Conservation (phyloP, 1,139 yeast species). For the Yamadazyma blattariae region DNA sequence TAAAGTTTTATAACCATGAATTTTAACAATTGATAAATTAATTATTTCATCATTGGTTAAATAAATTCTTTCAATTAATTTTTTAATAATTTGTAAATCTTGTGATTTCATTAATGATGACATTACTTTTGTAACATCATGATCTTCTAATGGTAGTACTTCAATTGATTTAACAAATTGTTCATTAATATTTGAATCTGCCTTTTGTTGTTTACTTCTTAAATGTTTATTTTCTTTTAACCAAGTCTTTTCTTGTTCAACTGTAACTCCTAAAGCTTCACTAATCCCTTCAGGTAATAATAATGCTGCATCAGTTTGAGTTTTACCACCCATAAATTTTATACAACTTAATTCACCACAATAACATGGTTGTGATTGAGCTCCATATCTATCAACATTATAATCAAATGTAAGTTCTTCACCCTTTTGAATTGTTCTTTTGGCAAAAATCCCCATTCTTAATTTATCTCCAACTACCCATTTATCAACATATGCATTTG, state of each 20-base stretch:
- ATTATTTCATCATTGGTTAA: conserved; percentile 54
- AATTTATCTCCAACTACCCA: conserved; percentile 94
- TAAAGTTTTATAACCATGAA: conserved; percentile 87
- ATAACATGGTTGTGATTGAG: conserved; percentile 89
- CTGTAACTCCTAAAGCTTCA: conserved; percentile 81
- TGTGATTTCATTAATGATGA: conserved; percentile 77
- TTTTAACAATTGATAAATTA: conserved; percentile 59
- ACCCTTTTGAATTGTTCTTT: conserved; percentile 65
- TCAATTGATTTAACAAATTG: conserved; percentile 62
- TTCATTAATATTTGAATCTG: conserved; percentile 59
- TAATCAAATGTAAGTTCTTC: conserved; percentile 96
- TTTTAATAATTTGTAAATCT: conserved; percentile 62
- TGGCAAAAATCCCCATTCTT: conserved; percentile 93
- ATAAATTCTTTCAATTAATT: conserved; percentile 65
- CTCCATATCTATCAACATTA: conserved; percentile 95
- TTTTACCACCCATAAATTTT: conserved; percentile 93
- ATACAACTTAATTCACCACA: conserved; percentile 93
- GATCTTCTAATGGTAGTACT: conserved; percentile 49
- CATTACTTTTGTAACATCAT: conserved; percentile 76
- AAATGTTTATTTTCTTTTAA: conserved; percentile 55
- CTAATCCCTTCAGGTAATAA: conserved; percentile 79
- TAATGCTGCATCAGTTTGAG: conserved; percentile 88
- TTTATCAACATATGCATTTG: conserved; percentile 92
- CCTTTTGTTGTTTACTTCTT: conserved; percentile 47
- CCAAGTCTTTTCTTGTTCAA: conserved; percentile 61